Evolutionary conservation across 257 asterid species (phyloP).

Genomic region (Solanum acaule): DNA sequence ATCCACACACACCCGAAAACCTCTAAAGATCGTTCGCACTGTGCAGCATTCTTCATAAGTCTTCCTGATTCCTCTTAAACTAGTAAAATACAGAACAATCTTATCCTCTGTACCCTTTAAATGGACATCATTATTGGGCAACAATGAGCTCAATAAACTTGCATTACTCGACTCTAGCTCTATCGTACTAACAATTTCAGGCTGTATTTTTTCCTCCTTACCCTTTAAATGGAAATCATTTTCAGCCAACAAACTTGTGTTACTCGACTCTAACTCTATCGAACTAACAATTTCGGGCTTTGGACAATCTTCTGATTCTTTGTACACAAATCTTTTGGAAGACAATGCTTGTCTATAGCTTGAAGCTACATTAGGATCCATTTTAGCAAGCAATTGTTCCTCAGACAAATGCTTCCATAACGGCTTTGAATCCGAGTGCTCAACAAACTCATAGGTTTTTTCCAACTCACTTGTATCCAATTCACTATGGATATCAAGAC

Average conservation of each 20-base stretch:
- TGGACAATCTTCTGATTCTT: constrained; percentile 10
- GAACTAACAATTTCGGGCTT: not conserved
- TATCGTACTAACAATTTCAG: not conserved
- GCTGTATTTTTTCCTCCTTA: constrained; percentile 59
- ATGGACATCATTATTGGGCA: constrained; percentile 2
- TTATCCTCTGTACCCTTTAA: constrained; percentile 70
- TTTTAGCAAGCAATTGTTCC: constrained; percentile 29
- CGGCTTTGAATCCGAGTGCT: constrained; percentile 28
- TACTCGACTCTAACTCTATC: not conserved
- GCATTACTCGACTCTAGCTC: not conserved
- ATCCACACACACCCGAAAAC: constrained; percentile 64
- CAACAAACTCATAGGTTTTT: constrained; percentile 31
- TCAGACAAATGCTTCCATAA: constrained; percentile 48
- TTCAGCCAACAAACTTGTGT: not conserved
- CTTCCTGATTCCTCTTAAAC: constrained; percentile 74
- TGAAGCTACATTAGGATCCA: constrained; percentile 32
- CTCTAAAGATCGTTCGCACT: constrained; percentile 61
- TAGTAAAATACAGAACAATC: constrained; percentile 82
- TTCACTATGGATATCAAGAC: not conserved
- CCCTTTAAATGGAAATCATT: constrained; percentile 19
- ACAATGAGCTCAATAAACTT: constrained; percentile 1
- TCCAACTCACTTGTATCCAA: constrained; percentile 11
- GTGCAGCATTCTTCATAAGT: constrained; percentile 79
- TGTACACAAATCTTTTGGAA: constrained; percentile 33
- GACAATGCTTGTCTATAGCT: constrained; percentile 29